Evolutionary conservation across 768 basidiomycete species (phyloP).

Genomic region (Suillus plorans): DNA sequence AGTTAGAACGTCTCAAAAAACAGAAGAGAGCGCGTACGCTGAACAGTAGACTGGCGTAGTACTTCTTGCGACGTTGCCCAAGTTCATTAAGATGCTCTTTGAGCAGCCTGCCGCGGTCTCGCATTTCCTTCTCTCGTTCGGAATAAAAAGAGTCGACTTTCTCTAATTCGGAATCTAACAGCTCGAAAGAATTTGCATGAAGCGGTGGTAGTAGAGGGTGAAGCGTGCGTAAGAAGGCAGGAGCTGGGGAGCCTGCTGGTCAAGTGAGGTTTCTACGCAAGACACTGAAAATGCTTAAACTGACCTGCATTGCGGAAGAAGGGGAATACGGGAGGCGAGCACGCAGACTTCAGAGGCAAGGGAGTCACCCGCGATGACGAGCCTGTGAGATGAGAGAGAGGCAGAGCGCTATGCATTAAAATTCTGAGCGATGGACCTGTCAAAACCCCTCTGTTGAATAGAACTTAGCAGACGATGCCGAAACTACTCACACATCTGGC

Average conservation of each 20-base stretch:
- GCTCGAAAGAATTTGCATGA: constrained; percentile 72
- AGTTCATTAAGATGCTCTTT: constrained; percentile 75
- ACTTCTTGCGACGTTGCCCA: constrained; percentile 59
- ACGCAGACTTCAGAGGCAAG: constrained; percentile 7
- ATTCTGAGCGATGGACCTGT: constrained; percentile 17
- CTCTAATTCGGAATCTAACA: constrained; percentile 75
- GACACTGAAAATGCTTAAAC: not conserved
- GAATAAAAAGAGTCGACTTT: constrained; percentile 86
- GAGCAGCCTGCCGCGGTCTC: constrained; percentile 44
- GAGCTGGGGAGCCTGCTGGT: constrained; percentile 15
- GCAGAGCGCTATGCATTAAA: not conserved
- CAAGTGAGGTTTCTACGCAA: not conserved
- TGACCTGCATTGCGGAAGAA: constrained; percentile 17
- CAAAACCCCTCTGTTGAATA: not conserved
- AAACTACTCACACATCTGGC: constrained; percentile 14
- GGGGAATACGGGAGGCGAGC: constrained; percentile 7
- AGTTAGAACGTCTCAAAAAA: not conserved
- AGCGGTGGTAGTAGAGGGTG: constrained; percentile 55
- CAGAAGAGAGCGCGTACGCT: not conserved
- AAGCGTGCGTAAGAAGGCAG: constrained; percentile 44
- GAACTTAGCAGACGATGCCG: too few species aligned
- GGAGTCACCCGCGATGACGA: constrained; percentile 8
- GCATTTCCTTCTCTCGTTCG: constrained; percentile 66
- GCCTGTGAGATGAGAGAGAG: constrained; percentile 10
- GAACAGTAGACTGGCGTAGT: constrained; percentile 45